These are phyloP conservation scores for Neurospora tetraspora DNA, from an alignment of 495 filamentous ascomycete genomes.

Conservation along the genomic window DNA sequence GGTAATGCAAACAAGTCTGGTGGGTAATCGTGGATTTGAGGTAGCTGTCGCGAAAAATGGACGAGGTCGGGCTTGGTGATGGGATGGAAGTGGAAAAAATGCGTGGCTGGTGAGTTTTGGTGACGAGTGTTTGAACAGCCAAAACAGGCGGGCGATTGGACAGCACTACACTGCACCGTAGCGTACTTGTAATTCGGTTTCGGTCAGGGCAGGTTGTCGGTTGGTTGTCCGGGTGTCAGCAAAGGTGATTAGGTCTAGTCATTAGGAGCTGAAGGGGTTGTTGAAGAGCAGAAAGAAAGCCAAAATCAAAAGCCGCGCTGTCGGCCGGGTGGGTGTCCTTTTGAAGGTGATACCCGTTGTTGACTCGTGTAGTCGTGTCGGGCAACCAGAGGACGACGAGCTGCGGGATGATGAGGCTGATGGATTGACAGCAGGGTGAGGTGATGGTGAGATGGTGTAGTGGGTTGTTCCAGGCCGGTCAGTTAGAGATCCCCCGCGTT, in stretches of 20 bases:
- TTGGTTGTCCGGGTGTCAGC: background rate
- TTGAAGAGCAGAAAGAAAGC: background rate
- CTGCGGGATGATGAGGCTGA: background rate
- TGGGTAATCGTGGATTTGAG: background rate
- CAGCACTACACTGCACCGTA: conserved; percentile 1
- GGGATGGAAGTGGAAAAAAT: conserved; percentile 9
- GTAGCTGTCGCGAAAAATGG: conserved; percentile 12
- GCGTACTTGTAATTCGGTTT: background rate
- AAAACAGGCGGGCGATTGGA: conserved; percentile 3
- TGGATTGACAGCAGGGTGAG: background rate
- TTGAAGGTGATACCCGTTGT: background rate
- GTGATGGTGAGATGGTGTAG: background rate
- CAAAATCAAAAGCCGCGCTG: background rate
- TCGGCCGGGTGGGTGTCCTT: background rate
- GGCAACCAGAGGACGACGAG: conserved; percentile 14
- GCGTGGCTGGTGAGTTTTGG: conserved; percentile 16
- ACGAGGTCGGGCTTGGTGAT: conserved; percentile 16
- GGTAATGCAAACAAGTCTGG: conserved; percentile 1
- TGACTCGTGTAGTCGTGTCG: conserved; percentile 9
- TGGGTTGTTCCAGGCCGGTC: conserved; percentile 1
- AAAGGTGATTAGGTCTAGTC: conserved; percentile 6
- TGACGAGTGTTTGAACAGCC: conserved; percentile 8
- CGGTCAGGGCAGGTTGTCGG: background rate
- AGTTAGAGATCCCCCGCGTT: conserved; percentile 1
- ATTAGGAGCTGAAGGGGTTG: conserved; percentile 3